Percentiles rank a stretch among this genome's conserved stretches.
Conservation (phyloP, 441 rosid genomes). For the Gossypium laxum region DNA sequence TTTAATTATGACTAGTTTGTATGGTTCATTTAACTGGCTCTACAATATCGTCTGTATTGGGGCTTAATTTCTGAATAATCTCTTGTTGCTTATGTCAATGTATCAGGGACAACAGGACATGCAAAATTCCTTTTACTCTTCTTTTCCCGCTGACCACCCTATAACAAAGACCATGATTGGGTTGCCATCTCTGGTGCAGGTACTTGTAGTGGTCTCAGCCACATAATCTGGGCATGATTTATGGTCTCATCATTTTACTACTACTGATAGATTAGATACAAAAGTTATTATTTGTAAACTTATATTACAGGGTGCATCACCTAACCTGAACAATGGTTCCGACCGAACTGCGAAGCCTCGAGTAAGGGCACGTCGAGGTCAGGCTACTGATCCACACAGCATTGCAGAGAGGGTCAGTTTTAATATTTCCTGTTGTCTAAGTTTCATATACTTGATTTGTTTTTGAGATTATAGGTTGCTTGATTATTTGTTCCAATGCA, state of each 20-base stretch:
- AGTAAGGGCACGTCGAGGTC: slow-evolving; percentile 72
- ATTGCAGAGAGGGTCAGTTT: slow-evolving; percentile 63
- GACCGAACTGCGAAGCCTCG: slow-evolving; percentile 43
- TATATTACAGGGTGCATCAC: slow-evolving; percentile 21
- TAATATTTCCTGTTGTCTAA: neutral
- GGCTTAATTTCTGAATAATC: neutral
- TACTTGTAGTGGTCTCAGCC: neutral
- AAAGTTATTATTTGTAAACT: neutral
- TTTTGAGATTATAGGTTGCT: neutral
- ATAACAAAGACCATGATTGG: slow-evolving; percentile 4
- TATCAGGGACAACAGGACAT: slow-evolving; percentile 9
- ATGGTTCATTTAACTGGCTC: neutral
- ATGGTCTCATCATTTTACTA: neutral
- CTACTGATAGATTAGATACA: neutral
- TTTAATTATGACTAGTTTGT: neutral
- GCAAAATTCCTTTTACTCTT: neutral
- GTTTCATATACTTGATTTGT: neutral
- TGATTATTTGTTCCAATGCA: slow-evolving; percentile 18
- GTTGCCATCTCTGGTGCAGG: slow-evolving; percentile 9
- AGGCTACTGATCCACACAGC: slow-evolving; percentile 85
- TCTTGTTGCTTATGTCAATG: neutral
- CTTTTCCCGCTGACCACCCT: neutral
- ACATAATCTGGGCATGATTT: neutral
- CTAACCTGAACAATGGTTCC: slow-evolving; percentile 19
- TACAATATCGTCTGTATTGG: neutral